Base-by-base conservation (phyloP, 352 stramenopile species). In the Phytophthora pistaciae region DNA sequence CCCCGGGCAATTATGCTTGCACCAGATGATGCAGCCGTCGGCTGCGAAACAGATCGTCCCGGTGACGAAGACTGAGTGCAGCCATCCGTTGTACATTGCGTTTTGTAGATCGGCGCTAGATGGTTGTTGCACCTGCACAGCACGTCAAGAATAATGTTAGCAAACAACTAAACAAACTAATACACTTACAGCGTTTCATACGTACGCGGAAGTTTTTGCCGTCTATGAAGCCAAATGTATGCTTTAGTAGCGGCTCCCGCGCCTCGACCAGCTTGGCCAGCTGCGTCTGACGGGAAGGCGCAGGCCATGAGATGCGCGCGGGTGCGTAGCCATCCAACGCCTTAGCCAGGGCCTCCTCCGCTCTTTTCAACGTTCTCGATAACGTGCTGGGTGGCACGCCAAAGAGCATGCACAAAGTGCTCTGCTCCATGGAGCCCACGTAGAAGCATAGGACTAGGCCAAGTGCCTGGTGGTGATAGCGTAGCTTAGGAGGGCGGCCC, bases 11-110 rank as follows among this genome's bases (percentile, higher is more conserved):
- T 16, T 53, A 27, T 53, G 46, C 20, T 53, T 53, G 46, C 46
- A 53, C 21, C 46, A 53, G n/a, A 29, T 29, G 16, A 53, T 53
- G 46, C 46, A 53, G 46, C 46, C 46, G n/a, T 53, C 46, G 46
- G 46, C 46, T 25, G 46, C 46, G 10, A 53, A 29, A 27, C 46
- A 53, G 46, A 53, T 53, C 46, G 46, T 53, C 46, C 46, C 46
- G 46, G 46, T 53, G 20, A 53, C 14, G 40, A 49, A 49, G 40
- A 21, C 40, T 49, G 40, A 49, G 16, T 49, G 40, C 40, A 21
- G 40, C 40, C 18, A 49, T 16, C 16, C 40, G 40, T 48, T 48
- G 40, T 48, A 48, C 40, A 48, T 48, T 48, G 40, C 3, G 40
- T 49, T 49, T 49, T 49, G 40, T 21, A 23, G 40, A 21, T 49